phyloP scores from a whole-genome alignment of 2,329 filamentous ascomycete species.

The Metarhizium humberi region DNA sequence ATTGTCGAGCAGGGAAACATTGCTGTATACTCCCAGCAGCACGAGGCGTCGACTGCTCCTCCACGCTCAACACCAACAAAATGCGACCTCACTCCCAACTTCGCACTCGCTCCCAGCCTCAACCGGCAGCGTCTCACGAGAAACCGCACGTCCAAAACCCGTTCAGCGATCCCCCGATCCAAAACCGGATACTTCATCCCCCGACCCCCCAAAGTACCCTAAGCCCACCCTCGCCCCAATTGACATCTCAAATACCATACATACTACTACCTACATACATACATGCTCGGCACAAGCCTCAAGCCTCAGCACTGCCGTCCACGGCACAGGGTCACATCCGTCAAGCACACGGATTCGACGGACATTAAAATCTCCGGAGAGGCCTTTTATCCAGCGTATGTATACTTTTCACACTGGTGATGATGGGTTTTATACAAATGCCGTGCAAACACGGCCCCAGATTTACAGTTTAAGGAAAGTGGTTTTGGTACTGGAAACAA shows the following conservation, averaged over 20 bases:
- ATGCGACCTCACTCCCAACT: background rate
- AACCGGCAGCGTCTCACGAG: background rate
- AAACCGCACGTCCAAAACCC: background rate
- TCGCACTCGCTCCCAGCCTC: background rate
- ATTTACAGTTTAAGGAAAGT: background rate
- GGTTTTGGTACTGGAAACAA: background rate
- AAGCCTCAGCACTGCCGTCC: background rate
- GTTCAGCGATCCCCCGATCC: background rate
- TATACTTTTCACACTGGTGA: background rate
- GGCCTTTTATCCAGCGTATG: background rate
- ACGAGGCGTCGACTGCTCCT: background rate
- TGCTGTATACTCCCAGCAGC: too few relatives aligned
- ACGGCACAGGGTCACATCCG: background rate
- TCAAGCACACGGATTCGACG: background rate
- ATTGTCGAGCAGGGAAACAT: too few relatives aligned
- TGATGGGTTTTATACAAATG: background rate
- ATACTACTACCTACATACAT: too few relatives aligned
- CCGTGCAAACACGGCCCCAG: background rate
- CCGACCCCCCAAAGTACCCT: background rate
- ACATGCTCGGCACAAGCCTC: background rate
- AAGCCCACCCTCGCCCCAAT: background rate
- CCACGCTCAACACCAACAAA: background rate
- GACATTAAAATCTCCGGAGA: background rate
- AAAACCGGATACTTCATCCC: background rate
- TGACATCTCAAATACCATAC: background rate